phyloP scores from a whole-genome alignment of 139 green algal species.

The Chlorella sp. region DNA sequence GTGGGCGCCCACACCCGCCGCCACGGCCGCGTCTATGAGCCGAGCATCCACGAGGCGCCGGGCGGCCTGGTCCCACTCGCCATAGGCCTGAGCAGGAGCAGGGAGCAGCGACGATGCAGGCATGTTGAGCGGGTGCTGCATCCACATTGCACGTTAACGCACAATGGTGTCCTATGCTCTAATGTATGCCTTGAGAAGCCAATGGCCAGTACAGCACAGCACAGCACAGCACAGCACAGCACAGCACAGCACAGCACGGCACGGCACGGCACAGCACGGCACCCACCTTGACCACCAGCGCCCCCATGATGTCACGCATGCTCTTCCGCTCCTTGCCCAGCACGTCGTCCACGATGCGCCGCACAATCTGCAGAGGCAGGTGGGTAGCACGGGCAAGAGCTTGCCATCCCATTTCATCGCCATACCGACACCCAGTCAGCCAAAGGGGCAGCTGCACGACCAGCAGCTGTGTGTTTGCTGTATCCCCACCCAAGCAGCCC shows the following conservation, averaged over 20 bases:
- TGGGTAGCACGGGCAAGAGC: neutral
- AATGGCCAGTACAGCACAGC: no score
- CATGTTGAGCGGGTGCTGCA: no score
- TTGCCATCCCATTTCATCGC: no score
- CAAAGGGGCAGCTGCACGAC: no score
- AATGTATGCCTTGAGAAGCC: no score
- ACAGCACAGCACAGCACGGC: no score
- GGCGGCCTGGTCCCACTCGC: slow-evolving; percentile 35
- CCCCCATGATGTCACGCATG: slow-evolving; percentile 53
- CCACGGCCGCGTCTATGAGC: slow-evolving; percentile 4
- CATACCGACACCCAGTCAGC: no score
- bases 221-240: no score
- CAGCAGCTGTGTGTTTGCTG: neutral
- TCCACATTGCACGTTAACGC: no score
- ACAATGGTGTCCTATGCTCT: no score
- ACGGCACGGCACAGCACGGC: neutral
- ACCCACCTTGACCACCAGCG: slow-evolving; percentile 37
- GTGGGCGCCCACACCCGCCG: neutral
- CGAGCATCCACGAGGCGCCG: slow-evolving; percentile 11
- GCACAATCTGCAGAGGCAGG: slow-evolving; percentile 37
- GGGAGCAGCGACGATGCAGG: neutral
- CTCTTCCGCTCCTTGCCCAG: slow-evolving; percentile 45
- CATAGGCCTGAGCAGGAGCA: slow-evolving; percentile 27
- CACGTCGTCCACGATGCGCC: slow-evolving; percentile 13
- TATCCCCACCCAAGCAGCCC: neutral